phyloP scores from a whole-genome alignment of 495 filamentous ascomycete genomes.

The Hypomontagnella submonticulosa region DNA sequence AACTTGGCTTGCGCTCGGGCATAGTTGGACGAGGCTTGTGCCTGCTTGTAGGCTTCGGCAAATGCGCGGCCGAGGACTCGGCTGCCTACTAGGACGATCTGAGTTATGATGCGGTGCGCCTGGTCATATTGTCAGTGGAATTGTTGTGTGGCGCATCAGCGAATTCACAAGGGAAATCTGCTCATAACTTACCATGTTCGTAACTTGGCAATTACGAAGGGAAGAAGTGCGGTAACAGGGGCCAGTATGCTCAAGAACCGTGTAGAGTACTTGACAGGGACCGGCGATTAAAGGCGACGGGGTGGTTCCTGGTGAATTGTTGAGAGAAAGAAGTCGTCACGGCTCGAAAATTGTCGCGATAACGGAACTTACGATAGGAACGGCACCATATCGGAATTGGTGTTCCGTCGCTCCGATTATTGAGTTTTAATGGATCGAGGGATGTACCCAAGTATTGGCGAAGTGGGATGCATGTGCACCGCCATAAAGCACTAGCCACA shows the following conservation, averaged over 20 bases:
- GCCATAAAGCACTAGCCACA: constrained; percentile 21
- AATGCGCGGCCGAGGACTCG: constrained; percentile 95
- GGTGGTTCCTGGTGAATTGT: background rate
- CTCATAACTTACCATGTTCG: constrained; percentile 36
- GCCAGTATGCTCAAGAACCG: background rate
- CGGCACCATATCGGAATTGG: constrained; percentile 17
- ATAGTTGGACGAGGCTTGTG: constrained; percentile 84
- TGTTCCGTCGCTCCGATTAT: constrained; percentile 21
- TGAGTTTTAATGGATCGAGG: background rate
- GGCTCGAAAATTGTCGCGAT: constrained; percentile 42
- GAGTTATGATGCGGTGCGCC: constrained; percentile 95
- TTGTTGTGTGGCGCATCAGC: constrained; percentile 23
- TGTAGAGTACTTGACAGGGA: constrained; percentile 1
- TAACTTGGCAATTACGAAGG: background rate
- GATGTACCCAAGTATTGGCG: constrained; percentile 1
- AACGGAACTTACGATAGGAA: constrained; percentile 28
- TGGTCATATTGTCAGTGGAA: constrained; percentile 51
- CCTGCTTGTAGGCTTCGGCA: constrained; percentile 90
- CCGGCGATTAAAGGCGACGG: constrained; percentile 6
- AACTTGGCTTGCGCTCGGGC: constrained; percentile 70
- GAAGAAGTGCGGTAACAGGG: constrained; percentile 1
- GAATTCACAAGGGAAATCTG: constrained; percentile 1
- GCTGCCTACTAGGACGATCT: constrained; percentile 88
- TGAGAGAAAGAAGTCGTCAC: constrained; percentile 31
- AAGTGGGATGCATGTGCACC: constrained; percentile 8